These are phyloP conservation scores for Trametes pubescens DNA, from an alignment of 1,284 basidiomycete species.

Conservation along the genomic window DNA sequence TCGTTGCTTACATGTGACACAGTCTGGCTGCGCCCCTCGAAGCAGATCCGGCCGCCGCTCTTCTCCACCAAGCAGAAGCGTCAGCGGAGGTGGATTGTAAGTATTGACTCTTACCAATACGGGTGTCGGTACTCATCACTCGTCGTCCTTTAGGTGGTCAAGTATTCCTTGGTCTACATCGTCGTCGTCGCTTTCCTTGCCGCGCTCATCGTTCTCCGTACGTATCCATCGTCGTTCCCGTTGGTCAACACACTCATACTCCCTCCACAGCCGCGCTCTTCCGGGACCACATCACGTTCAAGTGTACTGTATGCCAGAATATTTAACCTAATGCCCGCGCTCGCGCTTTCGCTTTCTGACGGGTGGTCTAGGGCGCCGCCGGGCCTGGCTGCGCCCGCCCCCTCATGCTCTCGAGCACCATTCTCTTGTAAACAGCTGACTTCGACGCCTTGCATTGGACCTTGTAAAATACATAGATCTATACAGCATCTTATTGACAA, in stretches of 20 bases:
- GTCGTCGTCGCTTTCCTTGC: slow-evolving; percentile 82
- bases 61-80: slow-evolving; percentile 95
- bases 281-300: slow-evolving; percentile 71
- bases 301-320: slow-evolving; percentile 78
- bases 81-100: slow-evolving; percentile 89
- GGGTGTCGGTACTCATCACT: slow-evolving; percentile 12
- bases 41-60: slow-evolving; percentile 94
- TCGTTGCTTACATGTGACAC: slow-evolving; percentile 3
- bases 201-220: slow-evolving; percentile 84
- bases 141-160: slow-evolving; percentile 64
- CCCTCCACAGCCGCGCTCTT: slow-evolving; percentile 65
- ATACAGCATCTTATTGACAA: slow-evolving; percentile 33
- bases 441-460: slow-evolving; percentile 32
- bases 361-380: slow-evolving; percentile 19
- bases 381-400: slow-evolving; percentile 13
- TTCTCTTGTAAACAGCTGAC: slow-evolving; percentile 34
- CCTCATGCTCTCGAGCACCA: slow-evolving; percentile 28
- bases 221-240: slow-evolving; percentile 42
- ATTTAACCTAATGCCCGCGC: slow-evolving; percentile 72
- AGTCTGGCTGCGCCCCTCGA: slow-evolving; percentile 92
- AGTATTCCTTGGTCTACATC: slow-evolving; percentile 88
- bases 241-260: slow-evolving; percentile 6
- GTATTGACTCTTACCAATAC: slow-evolving; percentile 37
- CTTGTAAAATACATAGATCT: slow-evolving; percentile 37
- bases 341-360: slow-evolving; percentile 28